Evolutionary conservation across 805 yeast species (phyloP).

Genomic region (Cyberlindnera mississippiensis): DNA sequence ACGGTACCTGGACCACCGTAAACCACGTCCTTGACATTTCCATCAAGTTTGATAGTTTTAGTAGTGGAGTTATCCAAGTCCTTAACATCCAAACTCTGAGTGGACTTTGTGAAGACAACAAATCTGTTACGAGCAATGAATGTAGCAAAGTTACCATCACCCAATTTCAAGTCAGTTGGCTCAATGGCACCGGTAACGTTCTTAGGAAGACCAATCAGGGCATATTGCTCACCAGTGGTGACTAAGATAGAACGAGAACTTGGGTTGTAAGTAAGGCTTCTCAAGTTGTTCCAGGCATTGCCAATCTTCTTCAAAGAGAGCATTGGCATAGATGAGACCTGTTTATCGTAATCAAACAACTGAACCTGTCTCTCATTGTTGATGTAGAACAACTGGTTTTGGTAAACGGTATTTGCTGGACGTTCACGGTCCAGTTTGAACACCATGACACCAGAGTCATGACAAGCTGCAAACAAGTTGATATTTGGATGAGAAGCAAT

Average conservation of each 20-base stretch:
- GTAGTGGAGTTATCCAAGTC: conserved; percentile 81
- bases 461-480: conserved; percentile 93
- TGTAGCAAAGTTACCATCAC: conserved; percentile 79
- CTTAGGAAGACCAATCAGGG: conserved; percentile 73
- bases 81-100: conserved; percentile 71
- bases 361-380: conserved; percentile 86
- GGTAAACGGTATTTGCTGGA: conserved; percentile 77
- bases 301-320: conserved; percentile 82
- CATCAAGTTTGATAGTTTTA: conserved; percentile 70
- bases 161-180: conserved; percentile 75
- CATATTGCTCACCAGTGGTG: conserved; percentile 73
- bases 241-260: conserved; percentile 84
- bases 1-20: conserved; percentile 82
- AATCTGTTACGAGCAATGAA: conserved; percentile 95
- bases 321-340: conserved; percentile 69
- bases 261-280: conserved; percentile 86
- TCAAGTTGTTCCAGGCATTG: conserved; percentile 78
- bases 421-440: conserved; percentile 97
- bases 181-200: conserved; percentile 93
- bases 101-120: conserved; percentile 65
- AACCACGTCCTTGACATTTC: conserved; percentile 65
- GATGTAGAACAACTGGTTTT: conserved; percentile 70
- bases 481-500: conserved; percentile 84
- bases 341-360: conserved; percentile 62
- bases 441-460: conserved; percentile 96